These are phyloP conservation scores for Corymbia calophylla DNA, from an alignment of 441 rosid species.

Conservation along the genomic window DNA sequence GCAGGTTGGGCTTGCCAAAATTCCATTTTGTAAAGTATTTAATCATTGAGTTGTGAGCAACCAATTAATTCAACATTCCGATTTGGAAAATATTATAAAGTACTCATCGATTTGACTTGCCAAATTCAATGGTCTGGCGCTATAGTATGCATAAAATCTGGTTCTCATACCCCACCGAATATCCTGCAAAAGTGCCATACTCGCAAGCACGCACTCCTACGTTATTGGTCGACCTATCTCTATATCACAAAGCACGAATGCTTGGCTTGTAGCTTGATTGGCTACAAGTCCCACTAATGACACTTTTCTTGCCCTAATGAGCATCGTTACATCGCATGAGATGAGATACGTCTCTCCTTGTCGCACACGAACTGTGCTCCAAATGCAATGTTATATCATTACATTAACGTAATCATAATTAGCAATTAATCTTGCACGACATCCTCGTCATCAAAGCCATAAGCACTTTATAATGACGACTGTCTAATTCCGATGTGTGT, in stretches of 20 bases:
- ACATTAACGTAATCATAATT: neutral
- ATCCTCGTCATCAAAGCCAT: neutral
- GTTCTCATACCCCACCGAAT: too few relatives aligned
- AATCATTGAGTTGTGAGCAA: too few relatives aligned
- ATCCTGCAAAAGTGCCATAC: too few relatives aligned
- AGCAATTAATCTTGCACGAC: neutral
- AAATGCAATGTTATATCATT: too few relatives aligned
- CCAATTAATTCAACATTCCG: too few relatives aligned
- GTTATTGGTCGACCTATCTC: neutral
- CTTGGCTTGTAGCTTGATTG: neutral
- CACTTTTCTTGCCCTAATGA: neutral
- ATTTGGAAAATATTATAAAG: too few relatives aligned
- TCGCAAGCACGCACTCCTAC: neutral
- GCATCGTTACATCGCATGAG: neutral
- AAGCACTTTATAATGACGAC: neutral
- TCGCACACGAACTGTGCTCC: neutral
- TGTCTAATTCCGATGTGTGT: too few relatives aligned
- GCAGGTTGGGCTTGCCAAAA: too few relatives aligned
- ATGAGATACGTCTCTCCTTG: neutral
- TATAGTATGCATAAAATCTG: too few relatives aligned
- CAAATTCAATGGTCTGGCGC: too few relatives aligned
- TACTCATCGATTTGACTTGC: too few relatives aligned
- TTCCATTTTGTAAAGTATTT: too few relatives aligned
- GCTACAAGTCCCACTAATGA: neutral
- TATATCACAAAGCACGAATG: neutral